Percentiles rank a stretch among this genome's conserved stretches.
Conservation (phyloP, 2,329 filamentous ascomycete genomes). For the Cordyceps militaris region DNA sequence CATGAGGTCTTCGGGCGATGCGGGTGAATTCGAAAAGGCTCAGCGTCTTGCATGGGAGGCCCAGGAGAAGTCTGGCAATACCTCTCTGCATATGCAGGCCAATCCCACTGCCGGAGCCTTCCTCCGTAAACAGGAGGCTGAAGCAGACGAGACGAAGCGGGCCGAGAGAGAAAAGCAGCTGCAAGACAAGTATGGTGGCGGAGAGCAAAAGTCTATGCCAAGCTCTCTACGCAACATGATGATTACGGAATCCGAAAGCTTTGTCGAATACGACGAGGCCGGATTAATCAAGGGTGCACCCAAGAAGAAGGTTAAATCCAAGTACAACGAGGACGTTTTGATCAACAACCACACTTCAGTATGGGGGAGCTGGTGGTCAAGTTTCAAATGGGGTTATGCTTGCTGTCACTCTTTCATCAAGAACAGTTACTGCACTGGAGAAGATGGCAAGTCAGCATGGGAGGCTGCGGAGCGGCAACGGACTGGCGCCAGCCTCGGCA, state of each 20-base stretch:
- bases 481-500: constrained; percentile 35
- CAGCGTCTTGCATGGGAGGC: constrained; percentile 92
- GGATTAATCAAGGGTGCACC: constrained; percentile 85
- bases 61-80: constrained; percentile 73
- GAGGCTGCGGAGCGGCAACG: constrained; percentile 63
- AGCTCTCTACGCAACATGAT: constrained; percentile 58
- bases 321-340: constrained; percentile 82
- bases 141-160: constrained; percentile 64
- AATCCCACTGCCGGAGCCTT: constrained; percentile 93
- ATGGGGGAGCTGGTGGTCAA: constrained; percentile 96
- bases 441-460: constrained; percentile 75
- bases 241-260: constrained; percentile 74
- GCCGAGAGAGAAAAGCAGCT: constrained; percentile 63
- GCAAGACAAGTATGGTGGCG: constrained; percentile 74
- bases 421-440: constrained; percentile 96
- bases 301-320: constrained; percentile 71
- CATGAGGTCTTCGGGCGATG: constrained; percentile 80
- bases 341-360: constrained; percentile 88
- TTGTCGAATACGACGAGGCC: constrained; percentile 89
- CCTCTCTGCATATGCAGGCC: constrained; percentile 83
- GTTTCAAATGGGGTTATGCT: constrained; percentile 91
- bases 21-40: constrained; percentile 83
- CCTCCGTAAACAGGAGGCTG: constrained; percentile 68
- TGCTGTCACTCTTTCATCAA: constrained; percentile 92
- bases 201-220: constrained; percentile 48